A percentile compares a stretch with the other conserved stretches of the same genome.
Conservation (phyloP, 176 grass and related monocot genomes). For the Puccinellia tenuiflora region DNA sequence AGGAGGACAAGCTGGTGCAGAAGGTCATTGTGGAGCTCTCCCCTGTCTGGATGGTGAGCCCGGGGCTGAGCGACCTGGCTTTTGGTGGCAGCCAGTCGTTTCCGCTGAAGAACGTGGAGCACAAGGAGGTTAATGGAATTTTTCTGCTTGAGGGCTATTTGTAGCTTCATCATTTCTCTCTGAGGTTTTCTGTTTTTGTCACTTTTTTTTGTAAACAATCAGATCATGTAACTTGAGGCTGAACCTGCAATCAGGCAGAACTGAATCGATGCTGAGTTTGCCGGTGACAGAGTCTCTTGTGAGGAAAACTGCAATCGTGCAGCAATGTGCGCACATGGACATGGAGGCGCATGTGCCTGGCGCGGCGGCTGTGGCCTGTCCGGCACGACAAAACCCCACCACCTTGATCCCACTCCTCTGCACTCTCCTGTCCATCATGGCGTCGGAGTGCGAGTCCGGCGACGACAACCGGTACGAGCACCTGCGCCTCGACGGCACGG, state of each 20-base stretch:
- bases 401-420: background rate
- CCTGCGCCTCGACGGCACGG: too few species aligned
- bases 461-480: too few species aligned
- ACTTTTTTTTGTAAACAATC: background rate
- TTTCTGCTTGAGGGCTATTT: slow-evolving; percentile 74
- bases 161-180: background rate
- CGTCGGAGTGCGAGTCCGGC: slow-evolving; percentile 10
- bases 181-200: background rate
- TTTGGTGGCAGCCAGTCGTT: slow-evolving; percentile 45
- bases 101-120: slow-evolving; percentile 44
- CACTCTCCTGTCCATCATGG: background rate
- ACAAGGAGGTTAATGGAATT: slow-evolving; percentile 31
- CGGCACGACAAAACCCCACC: background rate
- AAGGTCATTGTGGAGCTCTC: slow-evolving; percentile 71
- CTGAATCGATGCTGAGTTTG: background rate
- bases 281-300: too few species aligned
- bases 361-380: background rate
- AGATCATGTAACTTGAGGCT: background rate
- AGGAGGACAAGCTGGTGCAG: slow-evolving; percentile 59
- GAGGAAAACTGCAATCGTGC: too few species aligned
- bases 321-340: too few species aligned
- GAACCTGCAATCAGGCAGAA: background rate
- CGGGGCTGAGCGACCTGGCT: slow-evolving; percentile 17
- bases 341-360: background rate
- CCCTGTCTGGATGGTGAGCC: slow-evolving; percentile 45